Evolutionary conservation across 208 protist genomes (phyloP).

Genomic region (Leishmania lainsoni): DNA sequence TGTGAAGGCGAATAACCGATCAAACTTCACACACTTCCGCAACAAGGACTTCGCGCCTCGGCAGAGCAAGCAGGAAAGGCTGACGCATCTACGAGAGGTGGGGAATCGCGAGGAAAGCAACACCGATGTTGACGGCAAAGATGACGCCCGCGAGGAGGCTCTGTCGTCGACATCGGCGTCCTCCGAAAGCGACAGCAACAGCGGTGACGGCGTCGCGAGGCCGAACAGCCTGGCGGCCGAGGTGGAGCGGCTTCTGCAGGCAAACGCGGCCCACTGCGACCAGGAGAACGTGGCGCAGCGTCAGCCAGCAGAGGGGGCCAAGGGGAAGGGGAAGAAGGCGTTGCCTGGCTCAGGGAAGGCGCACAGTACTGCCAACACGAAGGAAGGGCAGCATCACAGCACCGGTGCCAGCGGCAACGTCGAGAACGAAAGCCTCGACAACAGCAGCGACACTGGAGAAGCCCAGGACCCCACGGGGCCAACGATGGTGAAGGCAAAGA

Average conservation of each 20-base stretch:
- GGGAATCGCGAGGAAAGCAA: not conserved
- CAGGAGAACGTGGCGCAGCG: not conserved
- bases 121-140: not conserved
- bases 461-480: not conserved
- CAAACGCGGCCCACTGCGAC: constrained; percentile 7
- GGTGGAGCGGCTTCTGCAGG: constrained; percentile 18
- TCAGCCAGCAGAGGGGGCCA: not conserved
- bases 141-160: not conserved
- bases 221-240: constrained; percentile 12
- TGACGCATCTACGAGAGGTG: constrained; percentile 6
- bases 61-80: constrained; percentile 21
- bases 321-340: not conserved
- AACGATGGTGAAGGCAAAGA: not conserved
- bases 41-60: constrained; percentile 85
- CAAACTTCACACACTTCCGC: constrained; percentile 87
- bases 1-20: constrained; percentile 88
- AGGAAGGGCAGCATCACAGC: not conserved
- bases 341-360: not conserved
- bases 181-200: constrained; percentile 1
- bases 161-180: not conserved
- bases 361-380: not conserved
- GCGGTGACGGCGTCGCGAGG: not conserved
- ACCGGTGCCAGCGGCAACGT: not conserved
- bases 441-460: constrained; percentile 7
- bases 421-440: not conserved